Base-by-base conservation (phyloP, 2,329 filamentous ascomycete genomes). In the Coleophoma crateriformis region DNA sequence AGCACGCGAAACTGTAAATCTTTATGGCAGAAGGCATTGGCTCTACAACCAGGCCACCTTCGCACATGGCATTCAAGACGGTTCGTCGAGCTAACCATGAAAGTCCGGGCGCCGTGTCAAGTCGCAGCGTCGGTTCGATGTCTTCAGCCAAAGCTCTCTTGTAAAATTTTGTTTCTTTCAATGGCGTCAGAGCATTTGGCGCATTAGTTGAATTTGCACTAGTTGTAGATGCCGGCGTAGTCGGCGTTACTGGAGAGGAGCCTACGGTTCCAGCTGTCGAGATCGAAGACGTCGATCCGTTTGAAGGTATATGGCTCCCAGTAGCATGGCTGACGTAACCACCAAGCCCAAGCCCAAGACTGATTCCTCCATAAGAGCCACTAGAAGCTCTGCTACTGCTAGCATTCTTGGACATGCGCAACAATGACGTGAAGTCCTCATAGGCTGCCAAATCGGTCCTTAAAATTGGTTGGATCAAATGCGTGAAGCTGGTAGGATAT, bases 141-240 rank as follows among this genome's bases (percentile, higher is more conserved):
- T 99, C 94, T 67, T 99, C 94, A 17, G 82, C 78, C 22, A 97
- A 69, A 6, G 84, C 85, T 43, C 94, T 84, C 71, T 97, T 97
- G 72, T 92, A 99, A 64, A 97, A 99, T 56, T 87, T 89, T 27
- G 87, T 89, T 50, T 97, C 94, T 63, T 94, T 95, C 38, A 99
- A 71, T 4, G 84, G 82, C 3, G 80, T 82, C 33, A 80, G 61
- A 17, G 66, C 65, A 40, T 64, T 65, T 15, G 63, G 63, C 11
- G 54, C 61, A 47, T 61, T 61, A 17, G 40, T 57, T 37, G 77
- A 77, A 44, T 64, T 64, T 12, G 68, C 64, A 58, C 77, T 80
- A 37, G 71, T 61, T 7, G 67, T 75, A 46, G 73, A 84, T 57
- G 76, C 78, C 42, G 74, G 79, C 5, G 73, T 83, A 54, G 71